phyloP scores from a whole-genome alignment of 1,284 basidiomycete genomes.

The Pholiota adiposa region DNA sequence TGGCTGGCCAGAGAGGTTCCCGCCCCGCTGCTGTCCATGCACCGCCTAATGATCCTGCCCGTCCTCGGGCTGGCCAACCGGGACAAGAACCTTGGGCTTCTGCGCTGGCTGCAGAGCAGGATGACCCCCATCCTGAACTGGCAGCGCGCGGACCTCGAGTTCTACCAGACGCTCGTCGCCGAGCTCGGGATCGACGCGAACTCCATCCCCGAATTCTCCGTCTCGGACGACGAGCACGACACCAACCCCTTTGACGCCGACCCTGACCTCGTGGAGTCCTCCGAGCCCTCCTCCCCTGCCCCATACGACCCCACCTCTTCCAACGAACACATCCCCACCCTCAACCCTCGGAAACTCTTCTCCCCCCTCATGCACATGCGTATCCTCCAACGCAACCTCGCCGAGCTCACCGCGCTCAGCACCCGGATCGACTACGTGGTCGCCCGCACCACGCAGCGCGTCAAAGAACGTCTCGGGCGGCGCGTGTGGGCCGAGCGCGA shows the following conservation, averaged over 20 bases:
- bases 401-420: constrained; percentile 49
- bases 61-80: constrained; percentile 60
- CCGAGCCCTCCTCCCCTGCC: no score
- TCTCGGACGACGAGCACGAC: no score
- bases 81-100: constrained; percentile 54
- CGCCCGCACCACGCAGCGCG: constrained; percentile 55
- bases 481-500: constrained; percentile 67
- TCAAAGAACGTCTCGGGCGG: constrained; percentile 72
- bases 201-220: no score
- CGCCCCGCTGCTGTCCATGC: constrained; percentile 56
- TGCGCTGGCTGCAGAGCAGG: constrained; percentile 59
- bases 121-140: constrained; percentile 44
- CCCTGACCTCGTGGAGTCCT: no score
- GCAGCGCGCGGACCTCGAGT: constrained; percentile 51
- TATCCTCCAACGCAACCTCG: constrained; percentile 56
- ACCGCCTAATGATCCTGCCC: constrained; percentile 56
- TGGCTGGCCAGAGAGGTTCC: constrained; percentile 34
- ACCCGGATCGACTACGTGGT: constrained; percentile 45
- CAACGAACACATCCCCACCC: no score
- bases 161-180: constrained; percentile 39
- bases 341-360: constrained; percentile 52
- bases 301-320: no score
- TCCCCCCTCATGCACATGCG: constrained; percentile 57
- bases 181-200: constrained; percentile 23
- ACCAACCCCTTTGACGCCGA: no score